Conservation (phyloP, 2,329 filamentous ascomycete species). For the Fusarium mexicanum region DNA sequence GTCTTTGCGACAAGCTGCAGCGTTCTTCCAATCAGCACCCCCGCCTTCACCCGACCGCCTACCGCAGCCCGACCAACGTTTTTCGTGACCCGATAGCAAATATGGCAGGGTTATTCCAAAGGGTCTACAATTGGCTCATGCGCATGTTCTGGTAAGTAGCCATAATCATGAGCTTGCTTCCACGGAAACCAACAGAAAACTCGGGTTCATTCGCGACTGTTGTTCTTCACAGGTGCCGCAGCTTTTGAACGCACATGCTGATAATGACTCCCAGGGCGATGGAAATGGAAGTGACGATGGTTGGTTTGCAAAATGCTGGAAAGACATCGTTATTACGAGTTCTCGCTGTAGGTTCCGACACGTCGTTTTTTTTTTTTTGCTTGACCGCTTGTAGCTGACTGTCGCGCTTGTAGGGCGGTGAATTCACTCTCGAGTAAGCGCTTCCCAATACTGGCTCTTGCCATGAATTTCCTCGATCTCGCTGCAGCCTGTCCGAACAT, state of each 20-base stretch:
- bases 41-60: slow-evolving; percentile 42
- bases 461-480: slow-evolving; percentile 15
- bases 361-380: neutral
- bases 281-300: slow-evolving; percentile 99
- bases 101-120: slow-evolving; percentile 93
- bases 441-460: slow-evolving; percentile 28
- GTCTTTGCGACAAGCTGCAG: slow-evolving; percentile 23
- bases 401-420: slow-evolving; percentile 75
- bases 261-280: slow-evolving; percentile 75
- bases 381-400: slow-evolving; percentile 36
- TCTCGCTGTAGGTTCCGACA: slow-evolving; percentile 79
- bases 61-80: slow-evolving; percentile 34
- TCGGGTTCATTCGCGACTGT: slow-evolving; percentile 7
- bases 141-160: slow-evolving; percentile 90
- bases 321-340: slow-evolving; percentile 96
- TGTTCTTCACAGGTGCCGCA: slow-evolving; percentile 10
- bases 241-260: slow-evolving; percentile 39
- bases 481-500: neutral
- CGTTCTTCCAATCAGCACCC: slow-evolving; percentile 36
- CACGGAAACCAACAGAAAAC: slow-evolving; percentile 12
- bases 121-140: slow-evolving; percentile 98
- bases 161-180: slow-evolving; percentile 8
- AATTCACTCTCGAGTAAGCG: slow-evolving; percentile 97
- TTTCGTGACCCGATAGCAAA: slow-evolving; percentile 41
- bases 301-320: slow-evolving; percentile 96